Percentiles rank a stretch among this genome's conserved stretches.
phyloP scores from a whole-genome alignment of 2,329 filamentous ascomycete species.

The Pseudogymnoascus verrucosus region DNA sequence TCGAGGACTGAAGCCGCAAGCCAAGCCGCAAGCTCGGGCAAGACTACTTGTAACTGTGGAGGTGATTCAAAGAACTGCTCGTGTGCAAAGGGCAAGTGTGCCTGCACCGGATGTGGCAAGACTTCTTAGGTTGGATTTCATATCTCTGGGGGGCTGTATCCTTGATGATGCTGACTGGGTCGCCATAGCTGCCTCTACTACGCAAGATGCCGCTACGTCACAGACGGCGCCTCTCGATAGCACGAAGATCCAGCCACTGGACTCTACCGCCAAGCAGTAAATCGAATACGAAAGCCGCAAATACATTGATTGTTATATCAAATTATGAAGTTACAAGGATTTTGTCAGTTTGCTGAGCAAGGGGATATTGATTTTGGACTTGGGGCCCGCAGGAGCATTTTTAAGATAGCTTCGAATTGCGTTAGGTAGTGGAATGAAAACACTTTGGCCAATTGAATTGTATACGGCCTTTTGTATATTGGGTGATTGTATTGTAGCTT shows the following conservation, averaged over 20 bases:
- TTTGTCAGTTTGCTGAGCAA: slow-evolving; percentile 4
- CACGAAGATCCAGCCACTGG: slow-evolving; percentile 23
- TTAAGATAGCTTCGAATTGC: not conserved
- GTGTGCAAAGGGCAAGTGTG: slow-evolving; percentile 32
- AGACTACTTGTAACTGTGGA: slow-evolving; percentile 34
- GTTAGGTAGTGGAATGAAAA: slow-evolving; percentile 5
- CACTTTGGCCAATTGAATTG: not conserved
- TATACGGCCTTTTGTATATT: not conserved
- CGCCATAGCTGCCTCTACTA: slow-evolving; percentile 18
- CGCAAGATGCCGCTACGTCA: slow-evolving; percentile 17
- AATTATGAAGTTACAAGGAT: not conserved
- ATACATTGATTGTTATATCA: slow-evolving; percentile 10
- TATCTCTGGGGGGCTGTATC: slow-evolving; percentile 18
- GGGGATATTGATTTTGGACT: not conserved
- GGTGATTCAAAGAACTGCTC: slow-evolving; percentile 32
- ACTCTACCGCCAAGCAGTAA: slow-evolving; percentile 11
- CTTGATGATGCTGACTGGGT: slow-evolving; percentile 16
- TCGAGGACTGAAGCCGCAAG: slow-evolving; percentile 29
- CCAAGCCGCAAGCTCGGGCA: slow-evolving; percentile 32
- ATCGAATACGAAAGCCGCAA: not conserved
- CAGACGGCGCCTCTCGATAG: slow-evolving; percentile 19
- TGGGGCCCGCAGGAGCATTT: slow-evolving; percentile 12
- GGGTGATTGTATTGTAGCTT: not conserved
- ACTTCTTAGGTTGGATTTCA: slow-evolving; percentile 10
- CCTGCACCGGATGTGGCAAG: slow-evolving; percentile 2